Base-by-base conservation (phyloP, 495 filamentous ascomycete species). In the Thozetella sp. region DNA sequence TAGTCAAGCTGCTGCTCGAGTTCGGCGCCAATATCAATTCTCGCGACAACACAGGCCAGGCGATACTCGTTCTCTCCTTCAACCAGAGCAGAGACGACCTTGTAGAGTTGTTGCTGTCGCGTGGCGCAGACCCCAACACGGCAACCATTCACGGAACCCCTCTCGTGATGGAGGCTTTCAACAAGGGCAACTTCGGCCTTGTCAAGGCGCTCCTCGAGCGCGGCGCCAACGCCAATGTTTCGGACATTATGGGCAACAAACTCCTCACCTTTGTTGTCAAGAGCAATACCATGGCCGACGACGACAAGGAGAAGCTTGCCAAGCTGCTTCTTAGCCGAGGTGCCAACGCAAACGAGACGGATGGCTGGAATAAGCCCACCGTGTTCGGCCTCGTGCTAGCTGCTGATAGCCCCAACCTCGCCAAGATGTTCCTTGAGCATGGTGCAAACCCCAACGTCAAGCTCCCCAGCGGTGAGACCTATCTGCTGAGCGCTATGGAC, bases 361-460 rank as follows among this genome's bases (percentile, higher is more conserved):
- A 54, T 25, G 25, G 25, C 25, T 54, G 52, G 52, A 25, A 25
- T 4, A n/a, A 54, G 52, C 10, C 43, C 43, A 54, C 23, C 6
- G 17, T 34, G 2, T 30, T 54, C n/a, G 23, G 23, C 2, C 4
- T n/a, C 17, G 30, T 54, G n/a, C 24, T 56, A 27, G 56, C 30
- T 27, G 67, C 73, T 19, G 55, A 51, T 56, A 59, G 71, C 34
- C 68, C 72, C 48, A 73, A 72, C 9, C 45, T 76, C 20, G 51
- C 64, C 13, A 48, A 65, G 22, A 52, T n/a, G 15, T 66, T 75
- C 48, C 63, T 73, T 53, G 37, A 65, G 15, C 65, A 64, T 50
- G 57, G 51, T 9, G 65, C 63, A 25, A 70, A 76, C 57, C 68
- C 73, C 22, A 77, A 76, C 64, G 10, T 50, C 26, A 75, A 74